phyloP scores from a whole-genome alignment of 768 basidiomycete species.

The Russula olivacea region DNA sequence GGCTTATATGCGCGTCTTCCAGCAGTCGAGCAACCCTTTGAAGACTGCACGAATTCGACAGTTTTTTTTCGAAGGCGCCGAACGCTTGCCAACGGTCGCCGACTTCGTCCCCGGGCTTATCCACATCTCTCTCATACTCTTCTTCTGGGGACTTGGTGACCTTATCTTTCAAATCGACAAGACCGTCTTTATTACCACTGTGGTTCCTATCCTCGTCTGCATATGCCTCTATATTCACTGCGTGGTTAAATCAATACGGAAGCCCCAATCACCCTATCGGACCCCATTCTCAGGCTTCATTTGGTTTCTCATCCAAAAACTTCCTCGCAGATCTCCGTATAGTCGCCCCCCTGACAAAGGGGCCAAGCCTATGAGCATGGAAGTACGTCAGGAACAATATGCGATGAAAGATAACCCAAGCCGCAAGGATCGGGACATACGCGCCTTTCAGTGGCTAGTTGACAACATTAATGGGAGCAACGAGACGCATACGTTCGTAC shows the following conservation, averaged over 20 bases:
- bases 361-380: neutral
- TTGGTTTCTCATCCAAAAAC: constrained; percentile 11
- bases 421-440: neutral
- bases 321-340: neutral
- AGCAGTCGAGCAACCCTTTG: constrained; percentile 28
- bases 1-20: constrained; percentile 31
- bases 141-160: constrained; percentile 35
- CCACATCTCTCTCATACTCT: constrained; percentile 35
- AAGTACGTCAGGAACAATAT: neutral
- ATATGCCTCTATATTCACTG: constrained; percentile 17
- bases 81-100: constrained; percentile 38
- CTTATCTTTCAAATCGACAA: constrained; percentile 34
- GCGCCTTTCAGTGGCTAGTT: constrained; percentile 11
- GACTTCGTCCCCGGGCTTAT: constrained; percentile 40
- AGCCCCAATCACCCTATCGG: constrained; percentile 17
- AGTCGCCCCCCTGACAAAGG: neutral
- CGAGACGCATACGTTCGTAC: constrained; percentile 5
- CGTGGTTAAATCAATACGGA: neutral
- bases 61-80: constrained; percentile 35
- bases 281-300: neutral
- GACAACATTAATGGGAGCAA: neutral
- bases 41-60: constrained; percentile 39
- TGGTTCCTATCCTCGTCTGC: constrained; percentile 1
- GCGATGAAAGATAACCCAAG: constrained; percentile 2
- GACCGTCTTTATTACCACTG: constrained; percentile 6